These are phyloP conservation scores for Dryas alaskensis DNA, from an alignment of 306 rosid species.

Conservation along the genomic window DNA sequence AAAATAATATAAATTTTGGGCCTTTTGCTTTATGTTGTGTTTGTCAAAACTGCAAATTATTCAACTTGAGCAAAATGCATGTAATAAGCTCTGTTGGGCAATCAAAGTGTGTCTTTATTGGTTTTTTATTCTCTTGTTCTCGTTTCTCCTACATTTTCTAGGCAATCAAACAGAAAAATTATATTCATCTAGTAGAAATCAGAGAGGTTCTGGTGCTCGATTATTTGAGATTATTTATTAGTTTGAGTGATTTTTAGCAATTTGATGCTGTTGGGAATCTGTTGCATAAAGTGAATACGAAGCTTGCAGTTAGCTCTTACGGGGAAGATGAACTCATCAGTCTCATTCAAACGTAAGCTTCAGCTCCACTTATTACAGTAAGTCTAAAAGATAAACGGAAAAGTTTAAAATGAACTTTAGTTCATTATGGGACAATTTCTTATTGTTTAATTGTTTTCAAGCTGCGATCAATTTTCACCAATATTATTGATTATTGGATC, in stretches of 20 bases:
- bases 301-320: conserved; percentile 82
- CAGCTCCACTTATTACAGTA: background rate
- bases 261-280: conserved; percentile 76
- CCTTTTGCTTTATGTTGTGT: background rate
- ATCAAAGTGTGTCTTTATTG: background rate
- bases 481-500: too few species aligned
- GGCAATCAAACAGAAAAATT: background rate
- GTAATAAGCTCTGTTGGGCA: background rate
- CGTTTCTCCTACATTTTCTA: background rate
- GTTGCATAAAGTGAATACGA: conserved; percentile 69
- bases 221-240: background rate
- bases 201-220: background rate
- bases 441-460: too few species aligned
- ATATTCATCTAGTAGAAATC: background rate
- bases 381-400: background rate
- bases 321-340: conserved; percentile 93
- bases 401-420: background rate
- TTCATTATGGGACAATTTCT: too few species aligned
- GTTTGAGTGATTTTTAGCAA: conserved; percentile 45
- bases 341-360: conserved; percentile 85
- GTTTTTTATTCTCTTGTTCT: background rate
- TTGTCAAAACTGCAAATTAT: background rate
- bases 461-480: too few species aligned
- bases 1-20: background rate
- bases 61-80: background rate